These are phyloP conservation scores for Gigaspora rosea DNA, from an alignment of 192 early-diverging fungal species.

Conservation along the genomic window DNA sequence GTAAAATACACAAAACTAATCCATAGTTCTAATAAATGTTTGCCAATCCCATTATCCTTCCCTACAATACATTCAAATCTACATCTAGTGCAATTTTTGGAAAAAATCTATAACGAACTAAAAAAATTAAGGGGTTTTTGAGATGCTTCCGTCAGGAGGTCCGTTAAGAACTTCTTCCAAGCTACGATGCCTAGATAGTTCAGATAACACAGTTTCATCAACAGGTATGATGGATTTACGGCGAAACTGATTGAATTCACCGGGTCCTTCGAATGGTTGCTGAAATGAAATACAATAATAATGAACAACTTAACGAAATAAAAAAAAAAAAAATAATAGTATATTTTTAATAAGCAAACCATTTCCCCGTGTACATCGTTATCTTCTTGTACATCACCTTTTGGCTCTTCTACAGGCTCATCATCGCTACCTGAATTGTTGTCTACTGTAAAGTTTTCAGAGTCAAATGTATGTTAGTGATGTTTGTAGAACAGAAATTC, in stretches of 20 bases:
- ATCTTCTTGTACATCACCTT: constrained; percentile 3
- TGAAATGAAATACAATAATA: neutral
- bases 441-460: neutral
- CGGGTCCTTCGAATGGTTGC: constrained; percentile 51
- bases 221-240: constrained; percentile 68
- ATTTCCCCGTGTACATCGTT: constrained; percentile 29
- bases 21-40: no score
- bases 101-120: no score
- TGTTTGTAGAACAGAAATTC: neutral
- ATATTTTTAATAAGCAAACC: constrained; percentile 15
- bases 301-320: neutral
- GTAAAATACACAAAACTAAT: no score
- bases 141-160: constrained; percentile 22
- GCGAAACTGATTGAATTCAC: constrained; percentile 54
- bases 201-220: constrained; percentile 61
- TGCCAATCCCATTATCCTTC: no score
- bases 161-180: constrained; percentile 54
- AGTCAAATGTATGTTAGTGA: neutral
- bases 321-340: neutral
- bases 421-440: constrained; percentile 23
- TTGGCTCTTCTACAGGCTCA: neutral
- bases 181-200: constrained; percentile 57
- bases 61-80: no score
- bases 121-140: constrained; percentile 12
- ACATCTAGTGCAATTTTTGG: no score